Percentiles rank a stretch among this genome's conserved stretches.
Evolutionary conservation across 768 basidiomycete genomes (phyloP).

Genomic region (Dendrothele bispora): DNA sequence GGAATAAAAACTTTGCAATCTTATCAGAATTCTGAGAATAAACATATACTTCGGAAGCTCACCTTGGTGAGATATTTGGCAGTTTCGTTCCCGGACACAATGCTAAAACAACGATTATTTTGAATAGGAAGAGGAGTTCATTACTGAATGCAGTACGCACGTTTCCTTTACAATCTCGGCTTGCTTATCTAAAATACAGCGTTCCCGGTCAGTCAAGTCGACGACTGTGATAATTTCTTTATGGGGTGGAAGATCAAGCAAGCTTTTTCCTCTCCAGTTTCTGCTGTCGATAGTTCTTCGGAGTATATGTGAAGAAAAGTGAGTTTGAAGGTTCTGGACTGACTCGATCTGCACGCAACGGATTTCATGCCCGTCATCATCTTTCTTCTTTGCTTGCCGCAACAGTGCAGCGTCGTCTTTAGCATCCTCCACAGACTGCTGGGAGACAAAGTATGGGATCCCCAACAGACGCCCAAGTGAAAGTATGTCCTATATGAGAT

Average conservation of each 20-base stretch:
- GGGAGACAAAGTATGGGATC: not conserved
- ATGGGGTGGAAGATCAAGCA: not conserved
- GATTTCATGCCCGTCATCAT: not conserved
- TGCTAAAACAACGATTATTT: not conserved
- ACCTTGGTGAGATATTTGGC: constrained; percentile 2
- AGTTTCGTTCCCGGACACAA: not conserved
- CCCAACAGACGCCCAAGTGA: not conserved
- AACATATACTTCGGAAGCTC: not conserved
- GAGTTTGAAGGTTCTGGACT: not conserved
- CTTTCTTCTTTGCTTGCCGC: not conserved
- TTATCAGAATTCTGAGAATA: not conserved
- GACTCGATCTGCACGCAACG: not conserved
- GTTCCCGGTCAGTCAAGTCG: not conserved
- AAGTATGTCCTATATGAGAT: not conserved
- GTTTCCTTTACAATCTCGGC: not conserved
- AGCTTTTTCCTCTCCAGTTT: not conserved
- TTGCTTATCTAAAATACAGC: not conserved
- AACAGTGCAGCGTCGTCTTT: not conserved
- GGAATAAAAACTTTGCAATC: constrained; percentile 15
- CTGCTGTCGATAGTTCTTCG: not conserved
- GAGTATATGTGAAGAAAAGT: not conserved
- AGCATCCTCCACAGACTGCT: not conserved
- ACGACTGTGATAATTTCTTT: constrained; percentile 14
- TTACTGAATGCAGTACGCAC: not conserved
- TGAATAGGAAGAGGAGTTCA: not conserved